Evolutionary conservation across 1,139 yeast genomes (phyloP), one percentile per base, ranked within the genome.

Genomic region (Waltiozyma solani): DNA sequence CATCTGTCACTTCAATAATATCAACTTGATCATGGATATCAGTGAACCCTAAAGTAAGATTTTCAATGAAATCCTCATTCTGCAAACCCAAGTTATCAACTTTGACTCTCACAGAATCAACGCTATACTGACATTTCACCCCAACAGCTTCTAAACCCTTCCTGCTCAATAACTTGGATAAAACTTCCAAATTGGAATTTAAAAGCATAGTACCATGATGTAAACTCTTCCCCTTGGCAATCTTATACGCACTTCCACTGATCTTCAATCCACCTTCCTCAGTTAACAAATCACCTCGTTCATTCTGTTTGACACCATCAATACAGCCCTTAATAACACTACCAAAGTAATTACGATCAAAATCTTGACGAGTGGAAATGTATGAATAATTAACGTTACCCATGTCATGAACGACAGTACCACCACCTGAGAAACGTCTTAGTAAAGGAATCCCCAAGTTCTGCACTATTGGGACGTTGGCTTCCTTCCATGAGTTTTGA

Each of bases 151-250:
- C 53, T 2, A 59, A 50, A 11, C 60, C 60, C 32, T 67, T 67
- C 15, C 82, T 59, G 40, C 71, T 71, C 42, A 91, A 63, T 12
- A 86, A 56, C 22, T 74, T 65, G 2, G 77, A 66, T 44, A 91
- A 64, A 1, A 69, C 61, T 21, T 67, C 69, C 24, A 93, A 61
- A 36, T 77, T 66, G 42, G 94, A 79, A 40, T 73, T 64, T 17
- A 93, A 63, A 12, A 93, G 66, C 96, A 93, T 86, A 0, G 99
- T 93, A 0, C 97, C 98, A 60, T 93, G 99, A 56, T 93, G 98
- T 49, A 89, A 82, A 3, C 95, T 80, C 49, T 76, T 77, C 0
- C 95, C 93, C 37, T 42, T 48, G 2, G 53, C 45, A 20, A 50
- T 43, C 35, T 49, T 46, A 30, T 44, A 50, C 1, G 54, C 54